Base-by-base conservation (phyloP, 1,139 yeast genomes). In the Scheffersomyces quercinus region DNA sequence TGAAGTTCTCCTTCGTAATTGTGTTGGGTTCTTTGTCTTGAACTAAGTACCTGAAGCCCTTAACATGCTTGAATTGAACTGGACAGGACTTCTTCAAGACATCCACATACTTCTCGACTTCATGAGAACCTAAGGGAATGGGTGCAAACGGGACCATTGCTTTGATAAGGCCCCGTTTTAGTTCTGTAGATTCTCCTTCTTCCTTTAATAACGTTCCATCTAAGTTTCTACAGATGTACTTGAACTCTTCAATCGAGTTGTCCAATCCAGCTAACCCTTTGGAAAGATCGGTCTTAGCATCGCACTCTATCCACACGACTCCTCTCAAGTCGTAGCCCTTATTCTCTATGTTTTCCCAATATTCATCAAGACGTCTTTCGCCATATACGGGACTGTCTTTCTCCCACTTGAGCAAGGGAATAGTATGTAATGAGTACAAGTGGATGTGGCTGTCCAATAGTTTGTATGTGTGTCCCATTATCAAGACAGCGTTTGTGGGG, bases 21-120 rank as follows among this genome's bases (percentile, higher is more conserved):
- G 64, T 60, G 0, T 64, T 64, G 1, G 43, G 44, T 1, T 71
- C 73, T 46, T 70, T 68, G 44, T 70, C 77, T 47, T 73, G 77
- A 3, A 73, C 44, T 31, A 73, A 59, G 49, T 62, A 72, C 33
- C 78, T 51, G 47, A 70, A 68, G 1, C 77, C 79, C 43, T 66
- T 60, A 20, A 43, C 49, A 28, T 35, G 38, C 7, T 11, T 10
- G 39, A 52, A 55, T 7, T 38, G 36, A 10, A 28, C 41, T 31
- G 35, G 11, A 7, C 20, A 14, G 8, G 24, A 14, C 9, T 15
- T 8, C 35, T 31, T 28, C 29, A 41, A 13, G 4, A 29, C 30
- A 7, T 15, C n/a, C n/a, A 32, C 37, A n/a, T 37, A 41, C 16
- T 37, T n/a, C 16, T 14, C 35, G 6, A 40, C 28, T 10, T 11